phyloP scores from a whole-genome alignment of 2,329 filamentous ascomycete species.

The Venturia aucupariae region DNA sequence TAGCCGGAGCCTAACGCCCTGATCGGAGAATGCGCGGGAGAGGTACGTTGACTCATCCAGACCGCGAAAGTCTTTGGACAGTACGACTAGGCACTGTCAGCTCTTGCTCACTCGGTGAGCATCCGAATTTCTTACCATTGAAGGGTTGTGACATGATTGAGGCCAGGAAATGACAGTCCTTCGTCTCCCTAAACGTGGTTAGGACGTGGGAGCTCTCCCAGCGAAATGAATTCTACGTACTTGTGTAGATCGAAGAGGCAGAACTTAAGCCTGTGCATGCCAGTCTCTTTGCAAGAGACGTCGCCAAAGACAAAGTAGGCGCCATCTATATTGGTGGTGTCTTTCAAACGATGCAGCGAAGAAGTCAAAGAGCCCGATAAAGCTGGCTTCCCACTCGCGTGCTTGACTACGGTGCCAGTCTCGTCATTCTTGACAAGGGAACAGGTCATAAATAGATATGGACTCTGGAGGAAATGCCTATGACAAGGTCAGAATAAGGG shows the following conservation, averaged over 20 bases:
- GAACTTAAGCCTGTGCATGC: slow-evolving; percentile 65
- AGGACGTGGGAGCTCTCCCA: slow-evolving; percentile 3
- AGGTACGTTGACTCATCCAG: slow-evolving; percentile 74
- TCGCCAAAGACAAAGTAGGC: slow-evolving; percentile 91
- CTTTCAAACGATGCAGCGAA: slow-evolving; percentile 73
- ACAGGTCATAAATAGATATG: slow-evolving; percentile 54
- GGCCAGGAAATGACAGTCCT: neutral
- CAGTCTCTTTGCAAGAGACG: slow-evolving; percentile 67
- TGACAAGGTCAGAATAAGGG: slow-evolving; percentile 15
- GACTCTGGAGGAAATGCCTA: slow-evolving; percentile 54
- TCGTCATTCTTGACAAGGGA: slow-evolving; percentile 42
- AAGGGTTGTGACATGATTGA: neutral
- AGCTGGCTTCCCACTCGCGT: slow-evolving; percentile 36
- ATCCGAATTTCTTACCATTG: neutral
- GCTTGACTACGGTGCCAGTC: slow-evolving; percentile 33
- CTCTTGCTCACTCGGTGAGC: neutral
- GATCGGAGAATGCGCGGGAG: slow-evolving; percentile 75
- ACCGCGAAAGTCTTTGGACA: slow-evolving; percentile 64
- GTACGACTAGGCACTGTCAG: slow-evolving; percentile 25
- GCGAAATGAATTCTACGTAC: slow-evolving; percentile 28
- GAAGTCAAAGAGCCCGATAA: slow-evolving; percentile 68
- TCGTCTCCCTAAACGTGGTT: neutral
- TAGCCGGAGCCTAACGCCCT: slow-evolving; percentile 72
- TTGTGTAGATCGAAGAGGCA: slow-evolving; percentile 65
- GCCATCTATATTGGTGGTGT: slow-evolving; percentile 61